Conservation (phyloP, 371 early-diverging fungal genomes). For the Mucor sp. region DNA sequence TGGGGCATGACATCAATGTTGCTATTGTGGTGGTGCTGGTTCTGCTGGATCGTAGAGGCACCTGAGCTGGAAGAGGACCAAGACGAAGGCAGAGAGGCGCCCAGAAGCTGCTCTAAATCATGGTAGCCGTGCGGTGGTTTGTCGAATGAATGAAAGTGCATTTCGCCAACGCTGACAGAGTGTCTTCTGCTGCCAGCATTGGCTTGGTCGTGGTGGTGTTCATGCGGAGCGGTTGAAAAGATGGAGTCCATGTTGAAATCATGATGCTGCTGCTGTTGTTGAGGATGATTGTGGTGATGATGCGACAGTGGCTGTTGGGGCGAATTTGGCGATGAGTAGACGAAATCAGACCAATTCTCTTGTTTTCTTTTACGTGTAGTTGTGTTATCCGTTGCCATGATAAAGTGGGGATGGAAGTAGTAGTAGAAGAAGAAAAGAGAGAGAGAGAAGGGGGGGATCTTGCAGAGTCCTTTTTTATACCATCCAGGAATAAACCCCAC, state of each 20-base stretch:
- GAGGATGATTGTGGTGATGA: background rate
- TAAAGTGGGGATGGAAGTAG: background rate
- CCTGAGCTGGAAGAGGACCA: constrained; percentile 26
- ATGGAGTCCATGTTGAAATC: constrained; percentile 3
- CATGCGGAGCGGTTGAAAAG: background rate
- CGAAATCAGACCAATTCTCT: constrained; percentile 31
- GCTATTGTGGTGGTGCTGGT: background rate
- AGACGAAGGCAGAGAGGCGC: constrained; percentile 27
- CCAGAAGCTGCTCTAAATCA: constrained; percentile 18
- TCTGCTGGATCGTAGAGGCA: background rate
- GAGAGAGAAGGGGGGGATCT: constrained; percentile 7
- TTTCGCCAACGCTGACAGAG: constrained; percentile 26
- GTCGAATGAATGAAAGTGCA: constrained; percentile 24
- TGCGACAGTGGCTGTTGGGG: constrained; percentile 18
- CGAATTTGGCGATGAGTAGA: constrained; percentile 33
- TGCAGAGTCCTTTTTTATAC: background rate
- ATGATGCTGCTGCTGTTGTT: constrained; percentile 1
- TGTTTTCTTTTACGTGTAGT: constrained; percentile 23
- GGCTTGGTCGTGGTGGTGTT: background rate
- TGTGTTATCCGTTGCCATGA: constrained; percentile 33
- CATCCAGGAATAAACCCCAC: constrained; percentile 3
- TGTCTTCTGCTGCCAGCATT: constrained; percentile 19
- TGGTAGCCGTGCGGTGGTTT: constrained; percentile 23
- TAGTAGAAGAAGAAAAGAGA: background rate
- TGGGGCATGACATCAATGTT: constrained; percentile 14